Evolutionary conservation across 106 monocot species (phyloP), one percentile per base, ranked within the genome.

Genomic region (Agapanthus africanus): DNA sequence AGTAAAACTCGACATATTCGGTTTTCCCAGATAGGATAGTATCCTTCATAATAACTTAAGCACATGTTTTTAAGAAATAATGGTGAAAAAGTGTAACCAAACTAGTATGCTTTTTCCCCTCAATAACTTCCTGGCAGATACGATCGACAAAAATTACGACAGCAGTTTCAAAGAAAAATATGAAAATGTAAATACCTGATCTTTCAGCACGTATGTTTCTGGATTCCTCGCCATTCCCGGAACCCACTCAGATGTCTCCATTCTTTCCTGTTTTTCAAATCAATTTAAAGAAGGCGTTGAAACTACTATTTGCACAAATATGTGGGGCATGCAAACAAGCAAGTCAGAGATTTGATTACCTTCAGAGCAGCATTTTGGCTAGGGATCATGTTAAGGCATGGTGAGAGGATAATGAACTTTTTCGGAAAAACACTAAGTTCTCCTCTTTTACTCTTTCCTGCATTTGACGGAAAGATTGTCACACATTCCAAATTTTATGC

Each of bases 351-450:
- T 56, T 56, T 30, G 1, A 56, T 50, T 40, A 85, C 83, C 87
- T 85, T 85, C 4, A 15, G 51, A 33, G 73, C 57, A 68, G 73
- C 44, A 71, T 44, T 76, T 68, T 90, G 82, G 32, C 88, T 79
- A 22, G 94, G 94, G 88, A 95, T 91, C 94, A 95, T 95, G 41
- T 95, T 90, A 71, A 95, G 94, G 49, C 94, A 95, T 39, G 85
- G 83, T 1, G 94, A 95, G 37, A 95, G 90, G 34, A 95, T 88
- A 30, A 73, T 40, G 81, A 95, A 78, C 32, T 47, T 71, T 37
- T 72, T 85, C 13, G 94, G 94, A 38, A 95, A 91, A 66, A 94
- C 77, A 79, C 94, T 94, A 7, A 94, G 79, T 66, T 94, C 94
- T 42, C 94, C 94, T 75, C 75, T 80, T 71, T 90, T 94, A 67